Evolutionary conservation across 23 red algal genomes (phyloP), one percentile per base, ranked within the genome.

Genomic region (Gracilaria gracilis): DNA sequence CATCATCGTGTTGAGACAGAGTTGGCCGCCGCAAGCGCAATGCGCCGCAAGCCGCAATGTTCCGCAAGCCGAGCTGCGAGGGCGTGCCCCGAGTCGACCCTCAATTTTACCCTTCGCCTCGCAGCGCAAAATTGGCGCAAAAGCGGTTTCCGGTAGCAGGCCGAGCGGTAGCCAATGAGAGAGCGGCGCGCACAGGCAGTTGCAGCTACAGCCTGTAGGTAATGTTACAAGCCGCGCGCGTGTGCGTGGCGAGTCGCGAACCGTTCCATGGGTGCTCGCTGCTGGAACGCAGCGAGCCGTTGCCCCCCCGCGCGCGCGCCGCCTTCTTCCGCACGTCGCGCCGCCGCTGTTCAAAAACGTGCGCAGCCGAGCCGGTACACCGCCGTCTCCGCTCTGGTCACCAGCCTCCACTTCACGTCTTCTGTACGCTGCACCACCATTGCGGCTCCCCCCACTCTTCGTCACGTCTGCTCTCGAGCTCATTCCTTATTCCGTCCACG

Each of bases 231-330:
- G 42, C 42, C 42, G 42, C 42, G 42, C 42, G 61, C 61, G 23
- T 48, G 5, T 65, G 61, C 61, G 4, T 20, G n/a, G n/a, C n/a
- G n/a, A n/a, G 64, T 69, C 37, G 64, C 64, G 6, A 31, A 7
- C 8, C 64, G 31, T 28, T 69, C 29, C 64, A 69, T 32, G 64
- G 37, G 64, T 69, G 64, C 64, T 69, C 64, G 64, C 32, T 8
- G 64, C 64, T 69, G 64, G 64, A 69, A 69, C 64, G 64, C 64
- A 69, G 64, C 64, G 11, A 38, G 32, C 64, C 64, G 64, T 69
- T 34, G 64, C 32, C 64, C 1, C 16, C 24, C 27, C 32, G 12
- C 7, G 0, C 14, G 5, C 11, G 42, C 42, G 42, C 42, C 4
- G 42, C 42, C 5, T 46, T 46, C 42, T 46, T 46, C 42, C 11